These are phyloP conservation scores for Cryptococcus sp. DNA, from an alignment of 1,284 basidiomycete species.

Conservation along the genomic window DNA sequence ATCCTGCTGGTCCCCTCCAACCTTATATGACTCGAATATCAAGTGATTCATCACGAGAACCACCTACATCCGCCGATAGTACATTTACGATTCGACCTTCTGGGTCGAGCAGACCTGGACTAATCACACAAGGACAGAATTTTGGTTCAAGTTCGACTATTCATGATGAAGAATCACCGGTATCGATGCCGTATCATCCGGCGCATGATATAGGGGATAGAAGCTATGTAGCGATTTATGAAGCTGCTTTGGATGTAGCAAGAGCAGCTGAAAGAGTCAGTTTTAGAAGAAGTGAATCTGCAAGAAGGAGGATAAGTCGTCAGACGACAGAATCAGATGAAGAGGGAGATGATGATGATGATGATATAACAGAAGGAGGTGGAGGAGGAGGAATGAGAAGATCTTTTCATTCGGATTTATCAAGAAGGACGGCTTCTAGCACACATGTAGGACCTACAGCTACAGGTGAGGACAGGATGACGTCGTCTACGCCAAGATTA, in stretches of 20 bases:
- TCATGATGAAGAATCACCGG: neutral
- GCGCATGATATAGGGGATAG: neutral
- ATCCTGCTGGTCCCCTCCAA: neutral
- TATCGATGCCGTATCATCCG: neutral
- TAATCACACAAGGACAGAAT: too few species aligned
- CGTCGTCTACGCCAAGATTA: neutral
- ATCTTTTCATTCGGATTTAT: conserved; percentile 35
- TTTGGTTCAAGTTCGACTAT: neutral
- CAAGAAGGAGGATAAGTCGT: conserved; percentile 9
- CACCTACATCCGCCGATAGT: too few species aligned
- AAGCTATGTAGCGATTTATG: conserved; percentile 36
- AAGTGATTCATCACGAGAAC: too few species aligned
- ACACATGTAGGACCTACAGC: neutral
- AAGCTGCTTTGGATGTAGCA: conserved; percentile 45
- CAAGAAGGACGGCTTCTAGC: neutral
- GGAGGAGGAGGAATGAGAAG: conserved; percentile 21
- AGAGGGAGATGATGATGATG: neutral
- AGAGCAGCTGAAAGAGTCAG: conserved; percentile 43
- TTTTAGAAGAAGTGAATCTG: conserved; percentile 8
- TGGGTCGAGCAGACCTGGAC: too few species aligned
- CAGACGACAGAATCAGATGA: conserved; percentile 6
- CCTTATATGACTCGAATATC: neutral
- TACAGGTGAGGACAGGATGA: neutral
- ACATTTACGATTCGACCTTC: too few species aligned
- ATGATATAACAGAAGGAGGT: conserved; percentile 1